Base-by-base conservation (phyloP, 805 yeast genomes). In the Kluyveromyces nonfermentans region DNA sequence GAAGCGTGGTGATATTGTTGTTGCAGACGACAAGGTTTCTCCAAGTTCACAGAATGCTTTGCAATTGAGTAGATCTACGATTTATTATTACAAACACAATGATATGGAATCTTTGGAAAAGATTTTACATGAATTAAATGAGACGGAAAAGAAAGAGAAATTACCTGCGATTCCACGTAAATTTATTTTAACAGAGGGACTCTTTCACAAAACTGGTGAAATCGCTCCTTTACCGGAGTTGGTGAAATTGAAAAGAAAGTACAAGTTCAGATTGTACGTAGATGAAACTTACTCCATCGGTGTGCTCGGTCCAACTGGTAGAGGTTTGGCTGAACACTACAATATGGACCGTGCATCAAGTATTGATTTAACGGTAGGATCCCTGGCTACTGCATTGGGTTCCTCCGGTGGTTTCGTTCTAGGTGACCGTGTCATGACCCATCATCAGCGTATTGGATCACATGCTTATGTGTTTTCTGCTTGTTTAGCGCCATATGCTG, bases 361-460 rank as follows among this genome's bases (percentile, higher is more conserved):
- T 39, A 71, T 93, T 48, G 93, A 90, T 53, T 80, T 93, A 49
- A 85, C 95, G 8, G 74, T 87, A 42, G 96, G 97, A 20, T 78
- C 95, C 1, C 65, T 93, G 72, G 93, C 96, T 14, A 73, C 74
- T 37, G 72, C 95, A 0, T 72, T 90, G 50, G 90, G 87, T 7
- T 73, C 93, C 1, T 79, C 90, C 40, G 98, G 98, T 50, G 97
- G 96, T 1, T 90, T 86, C 67, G 93, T 95, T 59, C 84, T 85
- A 22, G 98, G 97, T 46, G 82, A 77, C 35, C 64, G 69, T 20
- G 82, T 82, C 44, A 86, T 93, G 87, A 78, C 88, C 30, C 80
- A 81, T 53, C 96, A 90, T 67, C 98, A 93, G 71, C 79, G 95
- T 62, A 82, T 93, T 55, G 83, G 87, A 19, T 85, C 95, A 12